These are phyloP conservation scores for Carex pumila DNA, from an alignment of 176 grass and related monocot genomes.

Conservation along the genomic window DNA sequence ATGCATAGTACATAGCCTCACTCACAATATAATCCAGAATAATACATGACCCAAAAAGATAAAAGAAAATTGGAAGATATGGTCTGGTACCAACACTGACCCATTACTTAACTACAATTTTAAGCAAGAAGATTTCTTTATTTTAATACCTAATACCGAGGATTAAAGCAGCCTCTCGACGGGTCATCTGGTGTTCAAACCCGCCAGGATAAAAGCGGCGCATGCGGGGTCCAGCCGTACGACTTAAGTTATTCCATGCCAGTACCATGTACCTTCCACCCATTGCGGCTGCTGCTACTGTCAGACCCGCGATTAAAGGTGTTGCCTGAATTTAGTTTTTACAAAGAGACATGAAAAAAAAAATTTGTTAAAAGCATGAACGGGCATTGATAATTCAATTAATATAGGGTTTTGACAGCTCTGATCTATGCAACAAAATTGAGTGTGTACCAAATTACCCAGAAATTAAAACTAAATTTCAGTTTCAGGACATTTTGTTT, in stretches of 20 bases:
- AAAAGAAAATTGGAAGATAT: neutral
- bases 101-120: neutral
- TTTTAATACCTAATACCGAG: constrained; percentile 64
- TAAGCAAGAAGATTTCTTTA: neutral
- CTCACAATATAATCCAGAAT: neutral
- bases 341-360: neutral
- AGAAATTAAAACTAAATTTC: neutral
- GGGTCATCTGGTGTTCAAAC: constrained; percentile 78
- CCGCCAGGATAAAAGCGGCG: constrained; percentile 78
- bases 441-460: neutral
- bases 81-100: neutral
- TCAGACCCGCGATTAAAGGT: constrained; percentile 53
- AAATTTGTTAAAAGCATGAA: neutral
- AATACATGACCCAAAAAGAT: neutral
- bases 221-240: constrained; percentile 34
- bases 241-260: constrained; percentile 61
- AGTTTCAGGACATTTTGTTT: neutral
- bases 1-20: too few relatives aligned
- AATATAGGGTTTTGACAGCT: neutral
- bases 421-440: neutral
- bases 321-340: constrained; percentile 36
- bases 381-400: neutral
- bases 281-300: constrained; percentile 64
- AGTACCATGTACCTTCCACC: constrained; percentile 53
- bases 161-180: constrained; percentile 71